Percentiles rank a stretch among this genome's conserved stretches.
Evolutionary conservation across 345 rosid genomes (phyloP).

Genomic region (Cardamine chenopodiifolia): DNA sequence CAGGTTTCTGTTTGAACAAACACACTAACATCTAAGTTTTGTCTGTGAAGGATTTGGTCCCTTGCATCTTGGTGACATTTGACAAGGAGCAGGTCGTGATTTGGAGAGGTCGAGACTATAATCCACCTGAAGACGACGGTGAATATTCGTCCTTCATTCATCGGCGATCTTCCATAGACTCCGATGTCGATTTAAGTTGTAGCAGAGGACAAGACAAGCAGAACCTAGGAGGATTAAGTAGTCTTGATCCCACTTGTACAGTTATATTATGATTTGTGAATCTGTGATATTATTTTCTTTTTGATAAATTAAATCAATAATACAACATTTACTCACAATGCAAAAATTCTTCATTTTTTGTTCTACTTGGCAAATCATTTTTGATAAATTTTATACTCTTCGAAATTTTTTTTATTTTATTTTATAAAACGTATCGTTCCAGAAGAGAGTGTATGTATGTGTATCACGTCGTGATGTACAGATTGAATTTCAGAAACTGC

Average conservation of each 20-base stretch:
- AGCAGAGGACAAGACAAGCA: neutral
- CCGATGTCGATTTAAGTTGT: neutral
- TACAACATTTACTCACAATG: neutral
- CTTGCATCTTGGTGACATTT: constrained; percentile 84
- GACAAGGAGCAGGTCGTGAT: constrained; percentile 90
- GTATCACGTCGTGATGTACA: constrained; percentile 41
- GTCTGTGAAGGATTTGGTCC: constrained; percentile 69
- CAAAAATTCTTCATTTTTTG: too few species aligned
- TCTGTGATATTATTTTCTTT: neutral
- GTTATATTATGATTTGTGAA: constrained; percentile 1
- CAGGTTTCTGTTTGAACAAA: neutral
- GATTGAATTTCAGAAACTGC: constrained; percentile 29
- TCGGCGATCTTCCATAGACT: constrained; percentile 39
- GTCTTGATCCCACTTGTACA: constrained; percentile 16
- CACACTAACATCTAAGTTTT: constrained; percentile 11
- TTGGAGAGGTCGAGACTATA: constrained; percentile 77
- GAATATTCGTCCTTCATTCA: constrained; percentile 38
- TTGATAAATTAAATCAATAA: neutral
- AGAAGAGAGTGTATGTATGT: neutral
- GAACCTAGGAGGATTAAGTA: constrained; percentile 5
- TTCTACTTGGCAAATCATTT: too few species aligned
- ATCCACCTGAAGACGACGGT: constrained; percentile 54
- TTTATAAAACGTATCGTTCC: neutral
- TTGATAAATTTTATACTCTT: too few species aligned
- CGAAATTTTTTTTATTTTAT: too few species aligned